Percentiles rank a stretch among this genome's conserved stretches.
phyloP scores from a whole-genome alignment of 2,329 filamentous ascomycete species.

The Tolypocladium album region DNA sequence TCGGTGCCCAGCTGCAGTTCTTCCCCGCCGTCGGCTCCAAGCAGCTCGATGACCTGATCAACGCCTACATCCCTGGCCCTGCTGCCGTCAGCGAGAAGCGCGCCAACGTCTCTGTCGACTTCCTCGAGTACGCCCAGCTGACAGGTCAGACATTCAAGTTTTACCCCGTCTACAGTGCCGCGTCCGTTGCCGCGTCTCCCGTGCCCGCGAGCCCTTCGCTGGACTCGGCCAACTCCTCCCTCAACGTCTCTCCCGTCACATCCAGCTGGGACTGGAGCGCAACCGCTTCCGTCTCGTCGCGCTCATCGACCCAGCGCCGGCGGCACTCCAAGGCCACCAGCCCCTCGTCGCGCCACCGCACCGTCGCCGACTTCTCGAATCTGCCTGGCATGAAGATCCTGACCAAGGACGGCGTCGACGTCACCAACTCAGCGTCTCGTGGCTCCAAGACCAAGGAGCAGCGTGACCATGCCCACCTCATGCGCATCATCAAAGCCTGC shows the following conservation, averaged over 20 bases:
- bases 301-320: conserved; percentile 14
- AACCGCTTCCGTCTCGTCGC: conserved; percentile 18
- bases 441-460: conserved; percentile 59
- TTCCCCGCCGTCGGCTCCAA: conserved; percentile 51
- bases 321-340: conserved; percentile 14
- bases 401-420: conserved; percentile 51
- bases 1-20: conserved; percentile 52
- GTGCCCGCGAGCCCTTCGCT: conserved; percentile 27
- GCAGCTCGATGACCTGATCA: conserved; percentile 50
- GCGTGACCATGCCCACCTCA: conserved; percentile 54
- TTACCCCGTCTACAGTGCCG: conserved; percentile 37
- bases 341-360: conserved; percentile 15
- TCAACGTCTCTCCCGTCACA: conserved; percentile 37
- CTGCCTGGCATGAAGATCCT: conserved; percentile 57
- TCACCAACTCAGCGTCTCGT: conserved; percentile 51
- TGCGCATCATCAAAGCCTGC: conserved; percentile 59
- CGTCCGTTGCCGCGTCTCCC: conserved; percentile 28
- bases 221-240: conserved; percentile 35
- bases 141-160: conserved; percentile 52
- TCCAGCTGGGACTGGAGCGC: conserved; percentile 36
- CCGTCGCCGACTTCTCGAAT: conserved; percentile 34
- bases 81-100: conserved; percentile 48
- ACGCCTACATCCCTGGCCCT: conserved; percentile 44
- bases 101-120: conserved; percentile 46
- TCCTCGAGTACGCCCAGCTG: conserved; percentile 39